phyloP scores from a whole-genome alignment of 2,329 filamentous ascomycete genomes.

The Fusarium foetens region DNA sequence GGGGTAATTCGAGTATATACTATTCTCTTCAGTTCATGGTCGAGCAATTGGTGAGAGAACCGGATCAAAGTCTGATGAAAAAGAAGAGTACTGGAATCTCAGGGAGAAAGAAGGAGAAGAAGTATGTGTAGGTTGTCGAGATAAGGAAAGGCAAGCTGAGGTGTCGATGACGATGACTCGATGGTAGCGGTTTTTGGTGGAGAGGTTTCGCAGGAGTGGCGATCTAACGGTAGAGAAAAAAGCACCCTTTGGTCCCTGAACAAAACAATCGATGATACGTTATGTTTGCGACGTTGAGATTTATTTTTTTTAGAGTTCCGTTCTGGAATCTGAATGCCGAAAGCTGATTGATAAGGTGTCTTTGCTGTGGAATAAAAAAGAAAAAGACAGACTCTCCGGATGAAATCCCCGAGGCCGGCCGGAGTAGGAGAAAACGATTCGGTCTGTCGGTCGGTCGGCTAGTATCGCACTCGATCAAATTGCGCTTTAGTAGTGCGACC shows the following conservation, averaged over 20 bases:
- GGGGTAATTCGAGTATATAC: conserved; percentile 9
- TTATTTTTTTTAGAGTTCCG: background rate
- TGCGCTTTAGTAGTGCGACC: conserved; percentile 3
- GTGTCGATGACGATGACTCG: conserved; percentile 45
- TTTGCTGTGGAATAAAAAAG: conserved; percentile 6
- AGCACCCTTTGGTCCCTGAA: background rate
- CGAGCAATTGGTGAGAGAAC: conserved; percentile 2
- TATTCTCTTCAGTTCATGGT: conserved; percentile 29
- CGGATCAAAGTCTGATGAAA: background rate
- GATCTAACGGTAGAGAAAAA: conserved; percentile 13
- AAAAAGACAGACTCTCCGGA: conserved; percentile 15
- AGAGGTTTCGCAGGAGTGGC: conserved; percentile 30
- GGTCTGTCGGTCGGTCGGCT: conserved; percentile 41
- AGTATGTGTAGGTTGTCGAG: background rate
- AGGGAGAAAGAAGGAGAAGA: background rate
- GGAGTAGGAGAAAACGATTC: conserved; percentile 26
- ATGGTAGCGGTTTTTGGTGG: conserved; percentile 23
- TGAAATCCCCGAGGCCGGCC: conserved; percentile 39
- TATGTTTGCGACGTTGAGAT: background rate
- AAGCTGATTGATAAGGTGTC: background rate
- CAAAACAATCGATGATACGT: background rate
- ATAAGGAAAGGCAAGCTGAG: conserved; percentile 4
- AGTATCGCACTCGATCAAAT: conserved; percentile 34
- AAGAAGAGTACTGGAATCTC: background rate
- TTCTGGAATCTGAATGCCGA: conserved; percentile 10